These are phyloP conservation scores for Aspergillus terreus DNA, from an alignment of 2,329 filamentous ascomycete species.

Conservation along the genomic window DNA sequence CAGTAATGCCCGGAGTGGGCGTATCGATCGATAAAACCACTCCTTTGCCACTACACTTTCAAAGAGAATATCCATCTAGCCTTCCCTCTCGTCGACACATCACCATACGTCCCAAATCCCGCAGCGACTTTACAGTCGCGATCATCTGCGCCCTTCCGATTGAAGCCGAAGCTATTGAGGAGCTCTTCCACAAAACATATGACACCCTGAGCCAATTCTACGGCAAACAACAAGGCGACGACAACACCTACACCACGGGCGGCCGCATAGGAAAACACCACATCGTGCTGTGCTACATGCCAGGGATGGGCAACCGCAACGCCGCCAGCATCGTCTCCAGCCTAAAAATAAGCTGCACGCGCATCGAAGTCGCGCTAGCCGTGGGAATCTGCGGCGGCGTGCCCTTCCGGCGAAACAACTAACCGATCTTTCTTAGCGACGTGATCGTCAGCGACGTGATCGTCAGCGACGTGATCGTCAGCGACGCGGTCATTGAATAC, in stretches of 20 bases:
- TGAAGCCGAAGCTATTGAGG: neutral
- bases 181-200: neutral
- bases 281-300: slow-evolving; percentile 8
- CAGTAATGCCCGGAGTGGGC: too few relatives aligned
- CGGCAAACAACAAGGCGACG: slow-evolving; percentile 1
- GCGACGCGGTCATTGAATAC: slow-evolving; percentile 22
- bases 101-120: neutral
- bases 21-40: too few relatives aligned
- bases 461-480: slow-evolving; percentile 30
- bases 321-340: slow-evolving; percentile 2
- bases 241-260: slow-evolving; percentile 7
- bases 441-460: too few relatives aligned
- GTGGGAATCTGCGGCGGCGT: neutral
- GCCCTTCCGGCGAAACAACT: neutral
- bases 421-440: slow-evolving; percentile 15
- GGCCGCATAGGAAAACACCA: slow-evolving; percentile 5
- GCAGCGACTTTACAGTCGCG: slow-evolving; percentile 1
- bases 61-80: too few relatives aligned
- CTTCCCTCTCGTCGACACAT: too few relatives aligned
- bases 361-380: neutral
- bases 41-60: too few relatives aligned
- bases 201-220: neutral
- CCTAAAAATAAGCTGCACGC: neutral
- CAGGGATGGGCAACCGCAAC: slow-evolving; percentile 6
- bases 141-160: neutral